Evolutionary conservation across 352 stramenopile genomes (phyloP), one percentile per base, ranked within the genome.

Genomic region (Pythium rishiriense): DNA sequence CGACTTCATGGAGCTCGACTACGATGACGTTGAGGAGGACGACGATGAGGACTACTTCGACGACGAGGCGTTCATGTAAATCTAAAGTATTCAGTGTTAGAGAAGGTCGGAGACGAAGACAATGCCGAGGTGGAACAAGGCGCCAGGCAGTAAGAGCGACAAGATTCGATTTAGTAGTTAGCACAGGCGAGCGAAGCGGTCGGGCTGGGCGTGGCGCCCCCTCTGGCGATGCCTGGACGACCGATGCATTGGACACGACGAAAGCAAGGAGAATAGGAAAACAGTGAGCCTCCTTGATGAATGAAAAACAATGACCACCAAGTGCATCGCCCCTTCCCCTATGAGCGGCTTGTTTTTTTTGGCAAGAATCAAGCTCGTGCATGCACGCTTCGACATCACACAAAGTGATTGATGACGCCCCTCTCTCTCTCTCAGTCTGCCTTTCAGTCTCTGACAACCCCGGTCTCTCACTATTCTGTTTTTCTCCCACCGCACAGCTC

Each of bases 1-100:
- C 19, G 96, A 99, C 85, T 99, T 99, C 81, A 90, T 97, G 63
- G 94, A 99, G 75, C 84, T 99, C 75, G 97, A 98, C 57, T 97
- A 62, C 21, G 55, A 98, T 74, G 88, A 97, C 46, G 76, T 85
- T 39, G 75, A 88, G n/a, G 93, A 94, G 65, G 91, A 98, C 72
- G 83, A 93, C 76, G 83, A 91, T 69, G 88, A 97, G 62, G 80
- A 85, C 59, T 81, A 91, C 72, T 96, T 96, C 79, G 83, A 92
- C 68, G 83, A 92, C 63, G 83, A 92, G 25, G 70, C 74, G 68
- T 93, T 90, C 78, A 90, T 93, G 79, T 93, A 90, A 83, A 79
- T 79, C 72, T 88, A 86, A 85, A 67, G 58, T 67, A 71, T 71
- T 63, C 31, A 62, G 54, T 71, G 56, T 60, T 70, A 70, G 64